Conservation (phyloP, 2,329 filamentous ascomycete genomes). For the Neonectria faginata region DNA sequence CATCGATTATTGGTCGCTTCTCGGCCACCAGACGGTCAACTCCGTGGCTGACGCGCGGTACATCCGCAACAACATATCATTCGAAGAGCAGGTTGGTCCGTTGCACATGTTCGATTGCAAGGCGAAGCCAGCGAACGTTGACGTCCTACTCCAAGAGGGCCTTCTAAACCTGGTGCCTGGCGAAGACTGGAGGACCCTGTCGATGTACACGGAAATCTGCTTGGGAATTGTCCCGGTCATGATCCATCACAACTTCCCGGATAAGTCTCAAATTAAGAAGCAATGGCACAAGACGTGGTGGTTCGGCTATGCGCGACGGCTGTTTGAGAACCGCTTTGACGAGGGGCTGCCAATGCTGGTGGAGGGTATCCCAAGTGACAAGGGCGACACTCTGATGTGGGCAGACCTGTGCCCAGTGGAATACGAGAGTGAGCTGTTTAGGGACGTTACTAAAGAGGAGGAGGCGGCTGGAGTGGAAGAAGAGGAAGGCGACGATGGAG, state of each 20-base stretch:
- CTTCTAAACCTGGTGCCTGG: constrained; percentile 19
- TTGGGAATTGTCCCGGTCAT: constrained; percentile 45
- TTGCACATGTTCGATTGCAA: constrained; percentile 39
- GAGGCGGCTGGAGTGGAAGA: not conserved
- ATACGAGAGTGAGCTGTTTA: constrained; percentile 42
- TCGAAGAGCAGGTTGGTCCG: constrained; percentile 39
- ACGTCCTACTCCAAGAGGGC: constrained; percentile 25
- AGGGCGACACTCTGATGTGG: constrained; percentile 37
- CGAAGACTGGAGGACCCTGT: constrained; percentile 41
- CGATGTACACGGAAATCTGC: constrained; percentile 47
- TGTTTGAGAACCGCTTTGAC: constrained; percentile 35
- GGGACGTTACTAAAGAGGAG: constrained; percentile 6
- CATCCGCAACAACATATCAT: constrained; percentile 35
- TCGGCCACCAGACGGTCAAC: constrained; percentile 44
- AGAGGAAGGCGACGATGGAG: not conserved
- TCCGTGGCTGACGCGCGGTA: constrained; percentile 41
- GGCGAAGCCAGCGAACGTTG: constrained; percentile 31
- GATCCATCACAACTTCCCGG: constrained; percentile 46
- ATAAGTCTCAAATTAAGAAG: constrained; percentile 35
- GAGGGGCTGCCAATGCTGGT: constrained; percentile 31
- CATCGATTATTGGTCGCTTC: constrained; percentile 46
- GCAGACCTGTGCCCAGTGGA: constrained; percentile 42
- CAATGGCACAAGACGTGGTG: constrained; percentile 46
- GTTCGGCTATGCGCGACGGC: constrained; percentile 31
- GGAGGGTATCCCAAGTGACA: constrained; percentile 33